Conservation (phyloP, 495 filamentous ascomycete genomes). For the Annulohypoxylon nitens region DNA sequence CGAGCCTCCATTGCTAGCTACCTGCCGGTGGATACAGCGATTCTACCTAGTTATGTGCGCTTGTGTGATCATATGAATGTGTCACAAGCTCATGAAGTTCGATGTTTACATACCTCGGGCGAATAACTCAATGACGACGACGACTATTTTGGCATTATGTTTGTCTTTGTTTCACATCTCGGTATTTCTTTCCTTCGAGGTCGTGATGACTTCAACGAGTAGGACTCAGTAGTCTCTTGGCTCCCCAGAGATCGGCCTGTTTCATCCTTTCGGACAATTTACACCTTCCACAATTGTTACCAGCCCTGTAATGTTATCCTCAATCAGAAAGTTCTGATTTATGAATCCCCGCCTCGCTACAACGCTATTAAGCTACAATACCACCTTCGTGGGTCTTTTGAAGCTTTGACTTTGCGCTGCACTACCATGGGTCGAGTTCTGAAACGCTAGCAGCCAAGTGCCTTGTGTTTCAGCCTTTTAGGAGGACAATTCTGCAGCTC, state of each 20-base stretch:
- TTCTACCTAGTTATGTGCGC: background rate
- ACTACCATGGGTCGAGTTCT: conserved; percentile 31
- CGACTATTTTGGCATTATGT: conserved; percentile 25
- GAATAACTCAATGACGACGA: conserved; percentile 19
- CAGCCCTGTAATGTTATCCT: conserved; percentile 37
- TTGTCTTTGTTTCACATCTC: conserved; percentile 44
- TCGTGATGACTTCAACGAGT: conserved; percentile 37
- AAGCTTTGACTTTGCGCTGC: conserved; percentile 34
- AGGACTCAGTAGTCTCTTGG: conserved; percentile 36
- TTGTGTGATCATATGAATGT: background rate
- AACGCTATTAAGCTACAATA: conserved; percentile 32
- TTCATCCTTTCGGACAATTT: conserved; percentile 48
- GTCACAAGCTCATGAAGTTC: conserved; percentile 16
- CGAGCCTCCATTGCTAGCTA: conserved; percentile 11
- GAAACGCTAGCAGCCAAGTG: conserved; percentile 46
- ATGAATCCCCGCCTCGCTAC: conserved; percentile 37
- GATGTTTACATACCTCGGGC: conserved; percentile 11
- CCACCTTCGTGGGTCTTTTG: conserved; percentile 36
- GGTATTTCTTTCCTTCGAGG: conserved; percentile 40
- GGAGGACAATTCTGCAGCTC: conserved; percentile 18
- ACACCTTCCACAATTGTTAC: conserved; percentile 46
- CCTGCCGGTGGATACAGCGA: conserved; percentile 7
- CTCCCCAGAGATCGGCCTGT: conserved; percentile 47
- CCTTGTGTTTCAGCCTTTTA: conserved; percentile 47
- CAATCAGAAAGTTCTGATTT: conserved; percentile 37